phyloP scores from a whole-genome alignment of 2,329 filamentous ascomycete genomes.

The Helotiales sp. region DNA sequence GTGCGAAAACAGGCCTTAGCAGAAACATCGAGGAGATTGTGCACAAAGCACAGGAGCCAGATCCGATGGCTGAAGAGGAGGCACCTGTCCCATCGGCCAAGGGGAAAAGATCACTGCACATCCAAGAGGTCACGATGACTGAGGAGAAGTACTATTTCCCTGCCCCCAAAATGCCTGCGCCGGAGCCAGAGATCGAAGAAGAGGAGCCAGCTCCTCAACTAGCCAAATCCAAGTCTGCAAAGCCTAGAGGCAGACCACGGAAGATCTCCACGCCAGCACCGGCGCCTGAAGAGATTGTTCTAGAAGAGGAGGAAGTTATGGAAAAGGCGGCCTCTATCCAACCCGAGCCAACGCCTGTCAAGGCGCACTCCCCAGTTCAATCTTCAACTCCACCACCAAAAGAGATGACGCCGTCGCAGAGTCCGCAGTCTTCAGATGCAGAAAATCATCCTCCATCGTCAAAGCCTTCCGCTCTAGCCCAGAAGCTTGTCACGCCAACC shows the following conservation, averaged over 20 bases:
- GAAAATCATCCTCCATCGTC: constrained; percentile 80
- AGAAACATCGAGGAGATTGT: constrained; percentile 38
- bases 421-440: constrained; percentile 77
- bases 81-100: constrained; percentile 11
- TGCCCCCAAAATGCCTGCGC: constrained; percentile 14
- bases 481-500: constrained; percentile 31
- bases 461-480: constrained; percentile 51
- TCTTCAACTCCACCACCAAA: constrained; percentile 56
- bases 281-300: constrained; percentile 6
- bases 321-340: background rate
- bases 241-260: constrained; percentile 27
- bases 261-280: constrained; percentile 17
- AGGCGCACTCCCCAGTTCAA: constrained; percentile 24
- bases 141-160: constrained; percentile 31
- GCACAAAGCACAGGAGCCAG: constrained; percentile 18
- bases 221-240: constrained; percentile 25
- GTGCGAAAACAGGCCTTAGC: constrained; percentile 33
- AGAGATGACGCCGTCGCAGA: constrained; percentile 67
- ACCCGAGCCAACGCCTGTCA: constrained; percentile 8
- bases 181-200: constrained; percentile 12
- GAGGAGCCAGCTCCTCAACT: constrained; percentile 17
- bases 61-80: constrained; percentile 10
- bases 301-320: constrained; percentile 6
- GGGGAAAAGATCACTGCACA: constrained; percentile 20
- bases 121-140: constrained; percentile 25